Conservation (phyloP, 1,139 yeast genomes). For the Sugiyamaella paludigena region DNA sequence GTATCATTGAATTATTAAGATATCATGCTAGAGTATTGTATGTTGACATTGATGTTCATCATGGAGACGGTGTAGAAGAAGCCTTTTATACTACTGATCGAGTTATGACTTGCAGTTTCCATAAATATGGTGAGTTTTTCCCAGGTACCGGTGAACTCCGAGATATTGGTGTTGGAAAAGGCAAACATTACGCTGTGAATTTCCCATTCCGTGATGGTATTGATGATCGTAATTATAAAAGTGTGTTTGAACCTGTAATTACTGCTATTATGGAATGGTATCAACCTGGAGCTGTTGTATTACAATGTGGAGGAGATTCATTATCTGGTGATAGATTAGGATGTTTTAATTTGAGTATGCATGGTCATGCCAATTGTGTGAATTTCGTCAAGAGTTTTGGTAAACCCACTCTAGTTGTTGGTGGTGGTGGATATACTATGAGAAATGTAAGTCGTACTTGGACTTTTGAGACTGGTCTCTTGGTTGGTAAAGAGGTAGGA, state of each 20-base stretch:
- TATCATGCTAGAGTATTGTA: constrained; percentile 95
- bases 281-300: constrained; percentile 88
- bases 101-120: constrained; percentile 97
- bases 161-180: constrained; percentile 86
- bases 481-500: constrained; percentile 75
- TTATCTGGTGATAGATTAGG: constrained; percentile 89
- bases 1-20: constrained; percentile 82
- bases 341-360: constrained; percentile 86
- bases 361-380: constrained; percentile 95
- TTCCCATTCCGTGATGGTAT: constrained; percentile 92
- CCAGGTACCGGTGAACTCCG: constrained; percentile 94
- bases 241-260: constrained; percentile 84
- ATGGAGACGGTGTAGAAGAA: constrained; percentile 98
- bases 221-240: constrained; percentile 82
- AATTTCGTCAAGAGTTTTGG: constrained; percentile 84
- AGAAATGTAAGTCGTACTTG: constrained; percentile 94
- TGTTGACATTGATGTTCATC: constrained; percentile 95
- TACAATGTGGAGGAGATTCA: constrained; percentile 87
- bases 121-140: constrained; percentile 93
- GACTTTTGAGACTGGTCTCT: constrained; percentile 90
- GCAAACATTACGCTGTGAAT: constrained; percentile 81
- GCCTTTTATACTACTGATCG: constrained; percentile 95
- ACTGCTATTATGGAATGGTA: constrained; percentile 85
- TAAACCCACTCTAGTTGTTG: constrained; percentile 85
- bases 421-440: constrained; percentile 99